These are phyloP conservation scores for Fusarium nematophilum DNA, from an alignment of 2,329 filamentous ascomycete species.

Conservation along the genomic window DNA sequence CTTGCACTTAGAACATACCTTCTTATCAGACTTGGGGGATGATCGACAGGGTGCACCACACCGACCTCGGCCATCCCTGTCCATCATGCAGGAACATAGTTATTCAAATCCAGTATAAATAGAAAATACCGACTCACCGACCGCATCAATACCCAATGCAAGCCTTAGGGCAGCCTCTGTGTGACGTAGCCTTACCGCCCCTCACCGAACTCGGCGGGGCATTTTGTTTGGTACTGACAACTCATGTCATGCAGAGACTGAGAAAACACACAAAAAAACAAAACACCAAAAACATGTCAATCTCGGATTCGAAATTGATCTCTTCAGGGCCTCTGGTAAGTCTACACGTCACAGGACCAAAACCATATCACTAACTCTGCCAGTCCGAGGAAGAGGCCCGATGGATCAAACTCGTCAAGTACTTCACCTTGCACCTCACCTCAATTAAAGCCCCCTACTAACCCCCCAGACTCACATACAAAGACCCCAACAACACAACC, in stretches of 20 bases:
- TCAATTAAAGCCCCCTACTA: background rate
- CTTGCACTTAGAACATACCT: background rate
- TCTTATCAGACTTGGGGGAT: background rate
- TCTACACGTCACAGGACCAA: background rate
- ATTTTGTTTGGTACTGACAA: too few relatives aligned
- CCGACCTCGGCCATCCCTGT: too few relatives aligned
- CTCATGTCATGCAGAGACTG: constrained; percentile 18
- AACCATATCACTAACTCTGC: background rate
- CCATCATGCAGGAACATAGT: too few relatives aligned
- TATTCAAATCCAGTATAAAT: too few relatives aligned
- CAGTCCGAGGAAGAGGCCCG: constrained; percentile 64
- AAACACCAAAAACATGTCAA: constrained; percentile 52
- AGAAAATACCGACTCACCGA: too few relatives aligned
- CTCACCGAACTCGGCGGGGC: constrained; percentile 34
- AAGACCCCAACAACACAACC: constrained; percentile 67
- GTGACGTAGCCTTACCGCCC: constrained; percentile 22
- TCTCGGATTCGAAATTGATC: constrained; percentile 55
- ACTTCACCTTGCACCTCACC: constrained; percentile 31
- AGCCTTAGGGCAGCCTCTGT: constrained; percentile 31
- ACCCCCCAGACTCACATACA: constrained; percentile 68
- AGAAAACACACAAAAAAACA: constrained; percentile 1
- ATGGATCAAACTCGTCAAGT: constrained; percentile 72
- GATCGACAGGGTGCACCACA: too few relatives aligned
- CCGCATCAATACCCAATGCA: too few relatives aligned
- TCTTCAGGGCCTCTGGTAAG: constrained; percentile 59